Evolutionary conservation across 2,329 filamentous ascomycete species (phyloP).

Genomic region (Pezicula carpinea): DNA sequence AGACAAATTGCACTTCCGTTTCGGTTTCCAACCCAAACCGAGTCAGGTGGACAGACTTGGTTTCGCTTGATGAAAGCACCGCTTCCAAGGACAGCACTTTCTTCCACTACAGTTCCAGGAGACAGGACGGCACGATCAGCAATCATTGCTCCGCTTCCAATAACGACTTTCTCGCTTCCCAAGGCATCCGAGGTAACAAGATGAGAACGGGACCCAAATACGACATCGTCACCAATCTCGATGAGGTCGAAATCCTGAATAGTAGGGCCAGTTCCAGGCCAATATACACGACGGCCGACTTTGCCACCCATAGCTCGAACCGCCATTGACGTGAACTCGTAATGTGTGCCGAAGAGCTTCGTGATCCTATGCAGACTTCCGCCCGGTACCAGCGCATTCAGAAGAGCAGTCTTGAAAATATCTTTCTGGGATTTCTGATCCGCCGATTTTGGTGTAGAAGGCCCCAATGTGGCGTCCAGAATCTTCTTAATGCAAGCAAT

Average conservation of each 20-base stretch:
- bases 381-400: constrained; percentile 40
- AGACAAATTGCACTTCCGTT: constrained; percentile 45
- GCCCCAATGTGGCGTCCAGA: constrained; percentile 37
- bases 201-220: constrained; percentile 52
- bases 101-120: constrained; percentile 45
- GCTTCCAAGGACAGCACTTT: constrained; percentile 46
- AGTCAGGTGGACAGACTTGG: constrained; percentile 38
- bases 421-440: constrained; percentile 31
- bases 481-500: constrained; percentile 35
- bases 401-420: constrained; percentile 40
- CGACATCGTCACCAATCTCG: constrained; percentile 53
- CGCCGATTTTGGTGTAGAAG: constrained; percentile 29
- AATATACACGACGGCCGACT: constrained; percentile 49
- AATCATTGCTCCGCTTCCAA: constrained; percentile 49
- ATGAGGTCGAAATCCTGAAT: constrained; percentile 51
- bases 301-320: constrained; percentile 46
- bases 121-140: constrained; percentile 49
- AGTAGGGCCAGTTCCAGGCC: constrained; percentile 50
- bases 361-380: constrained; percentile 43
- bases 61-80: constrained; percentile 45
- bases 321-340: constrained; percentile 48
- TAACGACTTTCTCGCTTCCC: constrained; percentile 42
- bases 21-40: constrained; percentile 48
- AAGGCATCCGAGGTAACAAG: constrained; percentile 47
- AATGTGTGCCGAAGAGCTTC: constrained; percentile 48